These are phyloP conservation scores for Coemansia pectinata DNA, from an alignment of 192 early-diverging fungal genomes.

Conservation along the genomic window DNA sequence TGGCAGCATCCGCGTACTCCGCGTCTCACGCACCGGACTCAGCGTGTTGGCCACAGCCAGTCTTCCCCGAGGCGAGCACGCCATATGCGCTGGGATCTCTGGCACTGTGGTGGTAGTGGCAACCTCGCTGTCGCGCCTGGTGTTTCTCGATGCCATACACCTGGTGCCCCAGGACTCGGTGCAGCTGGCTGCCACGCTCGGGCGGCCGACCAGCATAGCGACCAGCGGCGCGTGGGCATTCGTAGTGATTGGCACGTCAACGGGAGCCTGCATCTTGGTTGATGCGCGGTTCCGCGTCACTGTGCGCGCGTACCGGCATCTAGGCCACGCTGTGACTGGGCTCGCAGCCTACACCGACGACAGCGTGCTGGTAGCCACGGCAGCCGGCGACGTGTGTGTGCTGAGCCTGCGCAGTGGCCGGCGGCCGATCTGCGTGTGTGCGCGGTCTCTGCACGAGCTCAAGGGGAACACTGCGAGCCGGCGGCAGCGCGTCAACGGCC, in stretches of 20 bases:
- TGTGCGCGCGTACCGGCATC: conserved; percentile 34
- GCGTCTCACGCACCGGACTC: conserved; percentile 39
- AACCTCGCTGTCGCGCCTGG: conserved; percentile 45
- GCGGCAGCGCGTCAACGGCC: conserved; percentile 61
- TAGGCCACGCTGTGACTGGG: conserved; percentile 28
- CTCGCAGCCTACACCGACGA: conserved; percentile 18
- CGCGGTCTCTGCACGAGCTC: conserved; percentile 60
- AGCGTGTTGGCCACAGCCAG: conserved; percentile 10
- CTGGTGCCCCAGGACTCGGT: conserved; percentile 22
- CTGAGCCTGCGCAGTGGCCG: conserved; percentile 39
- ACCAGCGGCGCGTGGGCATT: conserved; percentile 13
- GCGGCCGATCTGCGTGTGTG: conserved; percentile 51
- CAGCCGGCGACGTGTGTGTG: conserved; percentile 35
- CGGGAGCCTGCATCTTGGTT: conserved; percentile 27
- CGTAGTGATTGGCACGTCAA: conserved; percentile 36
- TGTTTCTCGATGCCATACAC: conserved; percentile 22
- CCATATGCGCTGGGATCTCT: conserved; percentile 19
- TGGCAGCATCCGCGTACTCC: conserved; percentile 76
- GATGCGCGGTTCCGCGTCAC: conserved; percentile 45
- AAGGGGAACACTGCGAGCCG: conserved; percentile 58
- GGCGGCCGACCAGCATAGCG: conserved; percentile 26
- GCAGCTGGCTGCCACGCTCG: conserved; percentile 14
- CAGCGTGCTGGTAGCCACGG: conserved; percentile 33
- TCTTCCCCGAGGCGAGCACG: conserved; percentile 26
- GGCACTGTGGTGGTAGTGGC: conserved; percentile 20